phyloP scores from a whole-genome alignment of 2,329 filamentous ascomycete genomes.

The Neonectria ditissima region DNA sequence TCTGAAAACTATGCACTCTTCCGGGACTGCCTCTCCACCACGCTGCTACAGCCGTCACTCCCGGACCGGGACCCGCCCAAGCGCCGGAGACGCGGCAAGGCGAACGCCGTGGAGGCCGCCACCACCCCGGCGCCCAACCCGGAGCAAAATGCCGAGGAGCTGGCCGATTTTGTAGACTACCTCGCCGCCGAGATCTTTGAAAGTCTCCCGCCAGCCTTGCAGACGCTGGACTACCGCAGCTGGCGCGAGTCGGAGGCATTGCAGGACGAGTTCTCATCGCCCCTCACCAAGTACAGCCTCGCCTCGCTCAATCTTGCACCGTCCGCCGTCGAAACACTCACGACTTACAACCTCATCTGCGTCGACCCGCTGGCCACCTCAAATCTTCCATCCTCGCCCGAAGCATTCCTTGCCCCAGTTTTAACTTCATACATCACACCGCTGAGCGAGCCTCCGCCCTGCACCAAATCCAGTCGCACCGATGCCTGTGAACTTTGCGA shows the following conservation, averaged over 20 bases:
- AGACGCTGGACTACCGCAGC: conserved; percentile 69
- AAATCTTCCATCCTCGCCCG: conserved; percentile 52
- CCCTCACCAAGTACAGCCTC: conserved; percentile 66
- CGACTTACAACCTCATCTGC: conserved; percentile 73
- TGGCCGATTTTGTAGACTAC: conserved; percentile 86
- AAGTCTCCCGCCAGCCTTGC: conserved; percentile 70
- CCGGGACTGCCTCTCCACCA: conserved; percentile 78
- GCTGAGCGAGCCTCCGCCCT: conserved; percentile 71
- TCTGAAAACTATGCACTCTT: conserved; percentile 67
- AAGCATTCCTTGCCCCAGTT: conserved; percentile 72
- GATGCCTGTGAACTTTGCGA: conserved; percentile 80
- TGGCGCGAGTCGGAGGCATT: conserved; percentile 59
- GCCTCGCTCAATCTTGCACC: conserved; percentile 64
- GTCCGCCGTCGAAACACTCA: conserved; percentile 73
- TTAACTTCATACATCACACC: conserved; percentile 71
- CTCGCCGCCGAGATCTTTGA: conserved; percentile 77
- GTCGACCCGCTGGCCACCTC: conserved; percentile 50
- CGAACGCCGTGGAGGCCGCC: conserved; percentile 24
- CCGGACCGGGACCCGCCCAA: conserved; percentile 56
- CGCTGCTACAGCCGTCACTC: conserved; percentile 72
- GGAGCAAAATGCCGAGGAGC: conserved; percentile 68
- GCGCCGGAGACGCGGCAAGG: conserved; percentile 54
- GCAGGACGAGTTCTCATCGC: conserved; percentile 66
- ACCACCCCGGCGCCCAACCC: conserved; percentile 31
- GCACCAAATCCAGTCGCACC: conserved; percentile 68